Evolutionary conservation across 148 eudicot genomes (phyloP).

Genomic region (Rhododendron ovatum): DNA sequence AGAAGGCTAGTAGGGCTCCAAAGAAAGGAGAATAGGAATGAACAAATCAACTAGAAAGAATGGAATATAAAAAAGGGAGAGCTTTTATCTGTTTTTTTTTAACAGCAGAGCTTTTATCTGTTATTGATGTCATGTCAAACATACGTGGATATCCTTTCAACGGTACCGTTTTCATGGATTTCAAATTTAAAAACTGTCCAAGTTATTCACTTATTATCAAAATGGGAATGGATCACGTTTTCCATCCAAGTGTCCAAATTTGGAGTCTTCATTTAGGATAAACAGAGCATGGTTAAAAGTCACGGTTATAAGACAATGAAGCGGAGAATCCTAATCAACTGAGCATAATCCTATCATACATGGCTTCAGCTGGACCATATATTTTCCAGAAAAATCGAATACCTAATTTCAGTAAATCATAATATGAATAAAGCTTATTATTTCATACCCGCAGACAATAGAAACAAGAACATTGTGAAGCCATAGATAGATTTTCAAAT

Average conservation of each 20-base stretch:
- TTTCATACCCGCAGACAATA: neutral
- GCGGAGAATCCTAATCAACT: neutral
- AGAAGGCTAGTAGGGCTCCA: neutral
- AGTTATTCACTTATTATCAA: neutral
- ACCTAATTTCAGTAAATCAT: neutral
- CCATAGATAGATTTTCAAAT: neutral
- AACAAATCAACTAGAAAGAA: no score
- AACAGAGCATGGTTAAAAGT: neutral
- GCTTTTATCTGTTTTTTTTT: no score
- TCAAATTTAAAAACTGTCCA: neutral
- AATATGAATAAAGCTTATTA: neutral
- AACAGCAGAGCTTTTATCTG: no score
- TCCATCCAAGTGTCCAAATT: neutral
- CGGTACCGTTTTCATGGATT: neutral
- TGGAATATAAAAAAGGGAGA: no score
- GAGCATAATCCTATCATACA: neutral
- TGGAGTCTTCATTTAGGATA: neutral
- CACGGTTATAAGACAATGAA: neutral
- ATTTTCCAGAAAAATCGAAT: neutral
- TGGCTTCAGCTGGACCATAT: neutral
- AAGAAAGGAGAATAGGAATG: no score
- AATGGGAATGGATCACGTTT: neutral
- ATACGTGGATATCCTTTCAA: neutral
- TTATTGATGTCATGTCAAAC: neutral
- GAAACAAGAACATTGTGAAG: neutral